A percentile compares a stretch with the other conserved stretches of the same genome.
Conservation (phyloP, 768 basidiomycete genomes). For the Vararia minispora region DNA sequence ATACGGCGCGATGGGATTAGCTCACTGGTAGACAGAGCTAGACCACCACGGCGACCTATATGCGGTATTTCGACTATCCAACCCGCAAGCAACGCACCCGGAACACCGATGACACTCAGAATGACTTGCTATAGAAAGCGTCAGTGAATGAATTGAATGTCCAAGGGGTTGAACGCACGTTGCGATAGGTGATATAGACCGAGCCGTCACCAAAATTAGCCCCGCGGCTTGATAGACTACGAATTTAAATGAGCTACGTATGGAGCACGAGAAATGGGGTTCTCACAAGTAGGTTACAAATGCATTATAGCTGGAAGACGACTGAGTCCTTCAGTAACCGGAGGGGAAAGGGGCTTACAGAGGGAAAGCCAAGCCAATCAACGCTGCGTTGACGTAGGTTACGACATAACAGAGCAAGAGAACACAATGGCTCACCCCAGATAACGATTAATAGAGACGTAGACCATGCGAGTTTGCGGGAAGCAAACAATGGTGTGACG, state of each 20-base stretch:
- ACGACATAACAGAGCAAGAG: not conserved
- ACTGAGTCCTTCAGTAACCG: not conserved
- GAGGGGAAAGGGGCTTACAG: constrained; percentile 35
- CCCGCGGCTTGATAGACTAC: constrained; percentile 53
- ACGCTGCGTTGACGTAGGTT: constrained; percentile 27
- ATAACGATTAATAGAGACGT: constrained; percentile 38
- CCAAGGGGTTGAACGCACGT: constrained; percentile 27
- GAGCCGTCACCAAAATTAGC: constrained; percentile 61
- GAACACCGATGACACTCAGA: constrained; percentile 43
- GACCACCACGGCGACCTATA: constrained; percentile 43
- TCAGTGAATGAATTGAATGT: not conserved
- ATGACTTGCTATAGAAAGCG: constrained; percentile 36
- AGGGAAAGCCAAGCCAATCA: constrained; percentile 72
- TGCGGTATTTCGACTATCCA: constrained; percentile 38
- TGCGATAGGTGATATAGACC: constrained; percentile 62
- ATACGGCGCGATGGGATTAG: not conserved
- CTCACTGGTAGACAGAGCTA: constrained; percentile 38
- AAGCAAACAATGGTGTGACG: constrained; percentile 38
- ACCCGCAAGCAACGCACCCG: constrained; percentile 46
- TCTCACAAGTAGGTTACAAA: constrained; percentile 44
- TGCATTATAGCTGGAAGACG: constrained; percentile 30
- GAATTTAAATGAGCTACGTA: not conserved
- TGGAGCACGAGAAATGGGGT: not conserved
- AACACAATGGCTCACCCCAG: constrained; percentile 30
- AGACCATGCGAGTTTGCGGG: constrained; percentile 37